Conservation (phyloP, 768 basidiomycete species). For the Auriscalpium orientale region DNA sequence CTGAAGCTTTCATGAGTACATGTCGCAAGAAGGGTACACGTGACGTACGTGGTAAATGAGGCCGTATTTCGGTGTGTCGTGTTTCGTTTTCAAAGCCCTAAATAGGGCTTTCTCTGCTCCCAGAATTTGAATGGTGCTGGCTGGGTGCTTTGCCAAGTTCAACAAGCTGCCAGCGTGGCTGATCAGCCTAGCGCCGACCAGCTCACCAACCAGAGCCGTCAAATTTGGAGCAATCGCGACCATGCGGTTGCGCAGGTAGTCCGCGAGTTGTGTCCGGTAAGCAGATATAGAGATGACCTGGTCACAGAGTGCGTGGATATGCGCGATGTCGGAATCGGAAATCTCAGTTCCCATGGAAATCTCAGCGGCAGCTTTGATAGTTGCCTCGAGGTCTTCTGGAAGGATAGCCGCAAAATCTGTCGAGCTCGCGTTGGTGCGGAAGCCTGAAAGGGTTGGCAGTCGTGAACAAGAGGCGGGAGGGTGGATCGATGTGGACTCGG, state of each 20-base stretch:
- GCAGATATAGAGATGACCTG: conserved; percentile 95
- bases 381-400: conserved; percentile 94
- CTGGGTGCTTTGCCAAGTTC: conserved; percentile 66
- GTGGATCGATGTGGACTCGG: background rate
- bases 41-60: conserved; percentile 92
- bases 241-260: conserved; percentile 98
- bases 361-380: conserved; percentile 92
- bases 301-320: conserved; percentile 95
- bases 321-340: conserved; percentile 91
- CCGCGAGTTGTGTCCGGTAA: conserved; percentile 91
- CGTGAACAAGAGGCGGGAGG: background rate
- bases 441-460: conserved; percentile 40
- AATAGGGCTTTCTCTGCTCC: conserved; percentile 75
- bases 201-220: conserved; percentile 74
- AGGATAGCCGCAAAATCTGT: conserved; percentile 87
- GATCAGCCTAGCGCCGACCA: conserved; percentile 70
- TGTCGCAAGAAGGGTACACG: background rate
- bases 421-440: conserved; percentile 86
- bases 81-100: conserved; percentile 71
- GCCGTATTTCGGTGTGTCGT: conserved; percentile 98
- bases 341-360: conserved; percentile 99
- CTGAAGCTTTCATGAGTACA: conserved; percentile 28
- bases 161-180: conserved; percentile 67
- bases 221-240: conserved; percentile 96
- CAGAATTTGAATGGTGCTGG: conserved; percentile 71